A percentile compares a stretch with the other conserved stretches of the same genome.
Conservation (phyloP, 345 rosid genomes). For the Jatropha curcas region DNA sequence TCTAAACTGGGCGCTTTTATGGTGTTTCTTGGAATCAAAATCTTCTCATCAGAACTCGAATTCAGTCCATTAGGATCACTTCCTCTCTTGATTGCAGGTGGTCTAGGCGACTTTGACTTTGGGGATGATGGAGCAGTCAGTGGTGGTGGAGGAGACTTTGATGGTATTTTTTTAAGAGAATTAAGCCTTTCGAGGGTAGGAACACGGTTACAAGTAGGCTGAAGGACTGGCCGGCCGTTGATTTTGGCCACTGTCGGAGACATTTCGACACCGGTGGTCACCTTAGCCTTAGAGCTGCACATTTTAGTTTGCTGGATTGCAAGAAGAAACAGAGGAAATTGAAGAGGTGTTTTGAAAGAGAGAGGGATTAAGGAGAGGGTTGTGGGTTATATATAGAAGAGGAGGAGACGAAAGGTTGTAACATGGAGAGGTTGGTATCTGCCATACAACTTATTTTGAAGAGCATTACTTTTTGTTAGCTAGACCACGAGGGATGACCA, state of each 20-base stretch:
- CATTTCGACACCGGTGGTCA: constrained; percentile 31
- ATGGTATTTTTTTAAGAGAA: constrained; percentile 30
- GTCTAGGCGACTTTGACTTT: constrained; percentile 39
- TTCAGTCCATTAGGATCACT: constrained; percentile 35
- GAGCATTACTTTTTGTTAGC: constrained; percentile 40
- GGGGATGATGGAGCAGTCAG: constrained; percentile 37
- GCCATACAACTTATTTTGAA: constrained; percentile 41
- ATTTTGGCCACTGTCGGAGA: constrained; percentile 35
- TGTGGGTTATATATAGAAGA: neutral
- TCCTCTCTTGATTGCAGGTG: constrained; percentile 36
- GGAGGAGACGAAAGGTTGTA: constrained; percentile 13
- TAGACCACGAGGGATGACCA: constrained; percentile 31
- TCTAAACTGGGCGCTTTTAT: constrained; percentile 22
- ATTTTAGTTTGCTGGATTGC: constrained; percentile 13
- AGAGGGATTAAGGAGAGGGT: constrained; percentile 5
- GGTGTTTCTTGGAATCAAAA: constrained; percentile 17
- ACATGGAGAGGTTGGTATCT: constrained; percentile 49
- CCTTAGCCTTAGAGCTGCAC: constrained; percentile 48
- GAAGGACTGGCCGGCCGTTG: constrained; percentile 65
- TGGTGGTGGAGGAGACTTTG: constrained; percentile 27
- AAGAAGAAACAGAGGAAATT: neutral
- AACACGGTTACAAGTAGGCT: constrained; percentile 53
- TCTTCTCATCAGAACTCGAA: constrained; percentile 42
- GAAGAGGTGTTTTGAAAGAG: neutral
- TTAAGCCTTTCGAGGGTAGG: constrained; percentile 32